A percentile compares a stretch with the other conserved stretches of the same genome.
These are phyloP conservation scores for Eurotiales sp. DNA, from an alignment of 2,329 filamentous ascomycete species.

Conservation along the genomic window DNA sequence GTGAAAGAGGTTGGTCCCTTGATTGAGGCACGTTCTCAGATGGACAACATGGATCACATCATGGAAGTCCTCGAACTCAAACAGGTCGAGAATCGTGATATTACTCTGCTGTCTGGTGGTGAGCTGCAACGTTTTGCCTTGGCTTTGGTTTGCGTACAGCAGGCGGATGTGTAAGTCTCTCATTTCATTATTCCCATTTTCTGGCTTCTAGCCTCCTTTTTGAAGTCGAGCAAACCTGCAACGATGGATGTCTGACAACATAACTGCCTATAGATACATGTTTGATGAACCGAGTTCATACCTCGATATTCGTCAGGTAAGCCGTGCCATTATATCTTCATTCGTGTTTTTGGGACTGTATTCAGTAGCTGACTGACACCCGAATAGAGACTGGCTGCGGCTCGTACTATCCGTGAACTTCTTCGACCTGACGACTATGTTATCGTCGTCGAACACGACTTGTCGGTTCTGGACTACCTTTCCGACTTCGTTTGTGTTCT, in stretches of 20 bases:
- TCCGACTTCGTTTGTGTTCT: conserved; percentile 98
- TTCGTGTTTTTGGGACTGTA: too few relatives aligned
- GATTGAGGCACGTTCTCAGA: conserved; percentile 69
- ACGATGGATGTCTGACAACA: neutral
- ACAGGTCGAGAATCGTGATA: conserved; percentile 88
- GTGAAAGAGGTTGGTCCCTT: conserved; percentile 76
- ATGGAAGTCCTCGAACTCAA: conserved; percentile 77
- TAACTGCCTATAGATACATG: conserved; percentile 66
- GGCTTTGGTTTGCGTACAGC: conserved; percentile 89
- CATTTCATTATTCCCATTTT: neutral
- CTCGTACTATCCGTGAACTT: conserved; percentile 85
- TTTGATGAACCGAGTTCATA: conserved; percentile 99
- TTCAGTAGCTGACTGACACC: neutral
- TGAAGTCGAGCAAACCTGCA: neutral
- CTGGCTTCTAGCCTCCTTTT: too few relatives aligned
- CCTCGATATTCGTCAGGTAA: conserved; percentile 66
- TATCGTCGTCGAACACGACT: conserved; percentile 98
- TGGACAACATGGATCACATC: conserved; percentile 78
- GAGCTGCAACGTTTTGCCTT: conserved; percentile 98
- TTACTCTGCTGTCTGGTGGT: conserved; percentile 87
- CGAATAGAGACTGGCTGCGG: conserved; percentile 93
- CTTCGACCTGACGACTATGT: conserved; percentile 88
- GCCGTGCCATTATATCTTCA: neutral
- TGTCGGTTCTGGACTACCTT: conserved; percentile 96
- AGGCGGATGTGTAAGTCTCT: conserved; percentile 72